phyloP scores from a whole-genome alignment of 345 rosid species.

The Zanthoxylum bungeanum region DNA sequence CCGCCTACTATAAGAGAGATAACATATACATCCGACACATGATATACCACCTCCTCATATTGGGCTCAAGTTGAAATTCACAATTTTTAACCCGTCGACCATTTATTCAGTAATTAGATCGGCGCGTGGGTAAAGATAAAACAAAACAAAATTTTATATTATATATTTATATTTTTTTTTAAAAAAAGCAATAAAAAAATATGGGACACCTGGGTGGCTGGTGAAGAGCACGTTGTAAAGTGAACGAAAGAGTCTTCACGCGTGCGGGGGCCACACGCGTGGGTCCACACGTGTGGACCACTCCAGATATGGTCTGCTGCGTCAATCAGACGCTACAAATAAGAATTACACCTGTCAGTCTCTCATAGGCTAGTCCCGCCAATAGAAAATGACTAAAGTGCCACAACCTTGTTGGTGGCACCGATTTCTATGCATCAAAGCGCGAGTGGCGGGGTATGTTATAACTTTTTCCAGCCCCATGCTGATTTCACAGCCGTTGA shows the following conservation, averaged over 20 bases:
- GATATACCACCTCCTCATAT: too few relatives aligned
- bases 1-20: too few relatives aligned
- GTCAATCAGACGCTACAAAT: constrained; percentile 31
- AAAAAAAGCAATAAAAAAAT: neutral
- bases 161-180: neutral
- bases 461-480: constrained; percentile 29
- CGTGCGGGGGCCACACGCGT: constrained; percentile 30
- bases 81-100: neutral
- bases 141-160: neutral
- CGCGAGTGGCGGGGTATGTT: constrained; percentile 51
- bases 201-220: constrained; percentile 15
- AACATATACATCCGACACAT: too few relatives aligned
- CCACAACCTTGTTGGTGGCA: constrained; percentile 9
- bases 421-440: constrained; percentile 24
- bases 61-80: neutral
- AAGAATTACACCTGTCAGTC: constrained; percentile 4
- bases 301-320: constrained; percentile 29
- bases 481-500: constrained; percentile 34
- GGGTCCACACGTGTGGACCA: constrained; percentile 33
- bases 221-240: constrained; percentile 30
- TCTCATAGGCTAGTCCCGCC: neutral
- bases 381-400: too few relatives aligned
- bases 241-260: constrained; percentile 19
- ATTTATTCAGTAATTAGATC: neutral
- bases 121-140: neutral